Conservation (phyloP, 164 flowering plant genomes). For the Pachysandra terminalis region DNA sequence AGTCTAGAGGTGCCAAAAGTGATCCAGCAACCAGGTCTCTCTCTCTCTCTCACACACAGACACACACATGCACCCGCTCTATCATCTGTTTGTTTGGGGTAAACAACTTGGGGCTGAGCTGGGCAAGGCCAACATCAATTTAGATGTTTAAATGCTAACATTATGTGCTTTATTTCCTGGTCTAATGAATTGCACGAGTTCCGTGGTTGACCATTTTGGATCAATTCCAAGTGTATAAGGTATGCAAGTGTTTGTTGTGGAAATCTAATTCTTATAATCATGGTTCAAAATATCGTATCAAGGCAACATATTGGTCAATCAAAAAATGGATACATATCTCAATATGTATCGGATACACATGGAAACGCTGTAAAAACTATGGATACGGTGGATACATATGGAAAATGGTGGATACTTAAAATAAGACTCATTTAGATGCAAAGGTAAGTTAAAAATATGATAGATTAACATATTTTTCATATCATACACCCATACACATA, state of each 20-base stretch:
- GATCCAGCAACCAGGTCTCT: slow-evolving; percentile 28
- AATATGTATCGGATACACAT: too few species aligned
- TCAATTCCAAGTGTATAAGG: background rate
- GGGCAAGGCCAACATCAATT: background rate
- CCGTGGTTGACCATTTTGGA: background rate
- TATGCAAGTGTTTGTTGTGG: background rate
- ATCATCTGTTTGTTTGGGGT: background rate
- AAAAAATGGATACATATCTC: too few species aligned
- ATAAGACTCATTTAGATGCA: too few species aligned
- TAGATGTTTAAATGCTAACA: background rate
- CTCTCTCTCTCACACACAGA: slow-evolving; percentile 14
- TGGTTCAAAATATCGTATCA: too few species aligned
- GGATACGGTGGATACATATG: too few species aligned
- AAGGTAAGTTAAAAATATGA: too few species aligned
- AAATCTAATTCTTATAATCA: too few species aligned
- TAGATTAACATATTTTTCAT: too few species aligned
- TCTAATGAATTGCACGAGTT: background rate
- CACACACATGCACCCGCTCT: background rate
- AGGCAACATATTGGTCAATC: too few species aligned
- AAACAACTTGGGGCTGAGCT: background rate
- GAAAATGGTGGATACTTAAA: too few species aligned
- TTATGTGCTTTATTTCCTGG: background rate
- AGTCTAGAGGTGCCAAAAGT: slow-evolving; percentile 32
- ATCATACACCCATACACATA: too few species aligned
- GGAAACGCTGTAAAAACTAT: too few species aligned